Conservation (phyloP, 352 stramenopile species). For the Phytophthora crassamura region DNA sequence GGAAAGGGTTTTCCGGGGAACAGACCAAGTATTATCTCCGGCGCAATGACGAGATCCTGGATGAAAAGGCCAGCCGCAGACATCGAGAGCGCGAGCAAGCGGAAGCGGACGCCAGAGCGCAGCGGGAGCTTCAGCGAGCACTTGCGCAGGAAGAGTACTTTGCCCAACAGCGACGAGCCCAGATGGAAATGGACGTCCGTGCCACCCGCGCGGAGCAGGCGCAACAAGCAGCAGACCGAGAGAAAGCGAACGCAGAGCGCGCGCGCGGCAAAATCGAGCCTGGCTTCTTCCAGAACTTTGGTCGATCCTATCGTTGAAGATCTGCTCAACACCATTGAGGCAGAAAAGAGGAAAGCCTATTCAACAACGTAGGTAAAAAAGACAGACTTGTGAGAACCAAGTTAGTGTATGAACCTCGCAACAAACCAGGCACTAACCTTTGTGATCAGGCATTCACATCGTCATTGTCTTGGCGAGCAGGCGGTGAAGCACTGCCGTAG, state of each 20-base stretch:
- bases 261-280: slow-evolving; percentile 70
- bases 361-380: slow-evolving; percentile 2
- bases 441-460: slow-evolving; percentile 9
- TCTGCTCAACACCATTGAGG: background rate
- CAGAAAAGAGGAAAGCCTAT: slow-evolving; percentile 11
- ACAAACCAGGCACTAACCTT: slow-evolving; percentile 4
- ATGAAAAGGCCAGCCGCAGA: slow-evolving; percentile 52
- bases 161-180: slow-evolving; percentile 52
- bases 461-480: slow-evolving; percentile 47
- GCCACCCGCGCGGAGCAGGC: slow-evolving; percentile 56
- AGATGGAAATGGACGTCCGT: slow-evolving; percentile 63
- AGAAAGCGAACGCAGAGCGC: slow-evolving; percentile 56
- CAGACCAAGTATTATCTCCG: slow-evolving; percentile 62
- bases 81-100: slow-evolving; percentile 46
- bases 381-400: slow-evolving; percentile 8
- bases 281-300: slow-evolving; percentile 80
- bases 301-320: slow-evolving; percentile 73
- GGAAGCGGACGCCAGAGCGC: slow-evolving; percentile 41
- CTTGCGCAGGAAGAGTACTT: slow-evolving; percentile 59
- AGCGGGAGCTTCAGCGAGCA: slow-evolving; percentile 53
- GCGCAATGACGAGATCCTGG: slow-evolving; percentile 65
- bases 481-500: slow-evolving; percentile 48
- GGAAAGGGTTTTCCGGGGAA: slow-evolving; percentile 76
- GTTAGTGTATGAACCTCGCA: slow-evolving; percentile 19
- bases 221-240: slow-evolving; percentile 58